Evolutionary conservation across 139 green algal species (phyloP), one percentile per base, ranked within the genome.

Genomic region (Asterochloris erici): DNA sequence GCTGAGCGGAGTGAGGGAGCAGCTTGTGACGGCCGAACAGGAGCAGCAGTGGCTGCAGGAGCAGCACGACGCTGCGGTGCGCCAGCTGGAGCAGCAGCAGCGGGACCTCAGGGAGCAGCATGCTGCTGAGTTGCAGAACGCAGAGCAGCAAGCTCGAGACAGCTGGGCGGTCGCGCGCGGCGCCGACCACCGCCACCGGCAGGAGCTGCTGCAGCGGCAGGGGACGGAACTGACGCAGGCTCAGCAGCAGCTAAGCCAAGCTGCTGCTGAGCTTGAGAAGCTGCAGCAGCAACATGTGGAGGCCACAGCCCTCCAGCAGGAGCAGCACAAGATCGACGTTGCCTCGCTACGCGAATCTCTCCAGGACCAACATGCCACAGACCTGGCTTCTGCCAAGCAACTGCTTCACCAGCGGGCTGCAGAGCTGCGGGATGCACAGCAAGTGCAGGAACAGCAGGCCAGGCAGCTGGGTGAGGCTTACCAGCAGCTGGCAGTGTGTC

Each of bases 71-170:
- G 16, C 74, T 23, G 64, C 74, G 13, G 10, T 23, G 29, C n/a
- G 68, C 10, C 17, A 16, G 9, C 17, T 26, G 9, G 10, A 66
- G 47, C 47, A 68, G 47, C 54, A 68, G 19, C 47, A 66, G 47
- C 54, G 28, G 74, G n/a, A 79, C 21, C 28, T 79, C 54, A 24
- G 12, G 21, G 74, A 66, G 47, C 13, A 68, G 47, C 28, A 79
- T 0, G 15, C 21, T 13, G 23, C 10, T 68, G 47, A 54, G 12
- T 24, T 21, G 21, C 54, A 79, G 24, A 68, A 79, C 54, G 54
- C 64, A 47, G 74, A 79, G 28, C 74, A 79, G 47, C 47, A 47
- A 68, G 74, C 74, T 79, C 54, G 68, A 47, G 74, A 79, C 11
- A 38, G 74, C 74, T 68, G 14, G 66, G 74, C 38, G 38, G 74